Evolutionary conservation across 2,329 filamentous ascomycete genomes (phyloP).

Genomic region (Pezicula rhizophila): DNA sequence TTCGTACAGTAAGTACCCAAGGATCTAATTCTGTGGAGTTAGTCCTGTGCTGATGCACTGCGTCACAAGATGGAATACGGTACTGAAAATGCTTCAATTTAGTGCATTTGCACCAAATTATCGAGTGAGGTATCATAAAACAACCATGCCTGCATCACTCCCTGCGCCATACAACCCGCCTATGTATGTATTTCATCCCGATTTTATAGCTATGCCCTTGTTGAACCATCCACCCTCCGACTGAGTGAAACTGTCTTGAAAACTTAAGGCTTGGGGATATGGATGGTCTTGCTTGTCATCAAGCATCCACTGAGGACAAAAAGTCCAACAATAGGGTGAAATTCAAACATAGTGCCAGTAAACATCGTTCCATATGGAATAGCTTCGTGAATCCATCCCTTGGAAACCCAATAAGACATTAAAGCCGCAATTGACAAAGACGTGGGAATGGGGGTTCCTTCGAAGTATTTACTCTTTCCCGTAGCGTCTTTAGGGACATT

Average conservation of each 20-base stretch:
- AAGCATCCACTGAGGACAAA: conserved; percentile 87
- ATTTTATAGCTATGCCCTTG: background rate
- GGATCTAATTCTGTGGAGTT: no score
- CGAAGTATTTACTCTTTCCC: conserved; percentile 93
- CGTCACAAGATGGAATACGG: background rate
- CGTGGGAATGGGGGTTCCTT: conserved; percentile 93
- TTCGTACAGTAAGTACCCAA: no score
- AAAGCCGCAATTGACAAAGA: conserved; percentile 72
- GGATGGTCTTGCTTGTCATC: conserved; percentile 93
- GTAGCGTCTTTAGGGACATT: conserved; percentile 84
- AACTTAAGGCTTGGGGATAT: conserved; percentile 77
- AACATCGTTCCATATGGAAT: conserved; percentile 71
- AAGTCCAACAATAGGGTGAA: conserved; percentile 75
- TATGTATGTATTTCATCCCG: background rate
- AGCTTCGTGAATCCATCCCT: conserved; percentile 71
- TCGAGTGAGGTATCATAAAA: conserved; percentile 14
- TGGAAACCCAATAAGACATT: conserved; percentile 84
- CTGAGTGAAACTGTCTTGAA: background rate
- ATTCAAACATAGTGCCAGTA: conserved; percentile 64
- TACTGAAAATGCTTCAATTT: conserved; percentile 3
- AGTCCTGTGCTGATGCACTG: background rate
- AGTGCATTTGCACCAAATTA: conserved; percentile 2
- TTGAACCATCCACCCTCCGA: background rate
- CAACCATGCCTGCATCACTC: conserved; percentile 1
- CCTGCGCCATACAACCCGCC: background rate